A percentile compares a stretch with the other conserved stretches of the same genome.
These are phyloP conservation scores for Penicilliopsis zonata DNA, from an alignment of 495 filamentous ascomycete genomes.

Conservation along the genomic window DNA sequence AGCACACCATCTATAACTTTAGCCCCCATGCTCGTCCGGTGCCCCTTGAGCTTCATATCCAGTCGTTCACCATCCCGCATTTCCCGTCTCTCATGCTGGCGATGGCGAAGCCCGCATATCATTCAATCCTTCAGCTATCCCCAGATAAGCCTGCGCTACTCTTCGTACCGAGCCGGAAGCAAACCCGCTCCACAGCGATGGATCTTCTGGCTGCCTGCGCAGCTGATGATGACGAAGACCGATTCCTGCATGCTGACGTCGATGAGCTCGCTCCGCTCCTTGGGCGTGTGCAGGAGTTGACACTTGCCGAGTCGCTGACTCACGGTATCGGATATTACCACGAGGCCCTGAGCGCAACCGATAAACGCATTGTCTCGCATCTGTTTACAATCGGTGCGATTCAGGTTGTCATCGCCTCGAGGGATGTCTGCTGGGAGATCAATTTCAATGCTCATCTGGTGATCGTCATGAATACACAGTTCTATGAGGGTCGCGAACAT, in stretches of 20 bases:
- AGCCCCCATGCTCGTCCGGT: conserved; percentile 80
- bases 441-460: conserved; percentile 81
- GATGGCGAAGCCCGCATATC: conserved; percentile 90
- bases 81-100: conserved; percentile 97
- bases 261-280: conserved; percentile 75
- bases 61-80: conserved; percentile 91
- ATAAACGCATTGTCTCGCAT: conserved; percentile 88
- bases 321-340: conserved; percentile 98
- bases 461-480: conserved; percentile 97
- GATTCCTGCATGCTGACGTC: conserved; percentile 72
- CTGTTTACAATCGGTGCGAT: conserved; percentile 87
- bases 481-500: conserved; percentile 93
- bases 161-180: conserved; percentile 89
- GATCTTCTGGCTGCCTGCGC: conserved; percentile 77
- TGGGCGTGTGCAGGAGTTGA: conserved; percentile 68
- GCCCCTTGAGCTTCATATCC: conserved; percentile 86
- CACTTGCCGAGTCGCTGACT: conserved; percentile 79
- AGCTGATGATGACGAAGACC: conserved; percentile 85
- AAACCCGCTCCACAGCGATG: conserved; percentile 76
- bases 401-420: conserved; percentile 83
- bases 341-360: conserved; percentile 74
- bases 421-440: conserved; percentile 95
- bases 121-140: conserved; percentile 74
- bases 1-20: conserved; percentile 98
- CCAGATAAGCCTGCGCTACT: conserved; percentile 78